Evolutionary conservation across 1,139 yeast species (phyloP).

Genomic region (Pichia sp.): DNA sequence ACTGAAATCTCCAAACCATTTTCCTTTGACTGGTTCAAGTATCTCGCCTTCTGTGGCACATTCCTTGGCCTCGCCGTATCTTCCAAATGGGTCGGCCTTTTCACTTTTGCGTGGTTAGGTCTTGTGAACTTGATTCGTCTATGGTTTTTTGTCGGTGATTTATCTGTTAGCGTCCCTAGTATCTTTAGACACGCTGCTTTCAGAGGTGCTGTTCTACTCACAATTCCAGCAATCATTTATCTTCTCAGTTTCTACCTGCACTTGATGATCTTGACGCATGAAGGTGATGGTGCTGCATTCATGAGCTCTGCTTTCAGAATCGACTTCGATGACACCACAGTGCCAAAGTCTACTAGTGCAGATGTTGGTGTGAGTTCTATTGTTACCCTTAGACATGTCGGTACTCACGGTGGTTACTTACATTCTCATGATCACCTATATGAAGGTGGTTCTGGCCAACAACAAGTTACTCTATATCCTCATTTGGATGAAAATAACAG

Average conservation of each 20-base stretch:
- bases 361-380: conserved; percentile 82
- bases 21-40: conserved; percentile 62
- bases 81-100: conserved; percentile 96
- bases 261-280: conserved; percentile 61
- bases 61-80: conserved; percentile 84
- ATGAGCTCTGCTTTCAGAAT: conserved; percentile 89
- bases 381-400: conserved; percentile 73
- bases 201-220: conserved; percentile 60
- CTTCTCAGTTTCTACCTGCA: conserved; percentile 73
- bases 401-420: conserved; percentile 89
- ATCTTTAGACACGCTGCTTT: conserved; percentile 49
- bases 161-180: conserved; percentile 51
- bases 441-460: conserved; percentile 92
- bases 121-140: conserved; percentile 65
- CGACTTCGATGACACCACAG: conserved; percentile 61
- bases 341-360: conserved; percentile 68
- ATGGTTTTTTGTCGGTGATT: conserved; percentile 88
- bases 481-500: conserved; percentile 85
- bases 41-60: conserved; percentile 69
- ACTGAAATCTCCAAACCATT: conserved; percentile 77
- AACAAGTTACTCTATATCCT: conserved; percentile 89
- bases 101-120: conserved; percentile 94
- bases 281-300: conserved; percentile 87
- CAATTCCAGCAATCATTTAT: conserved; percentile 67
- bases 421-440: conserved; percentile 87